Evolutionary conservation across 2,329 filamentous ascomycete species (phyloP), one percentile per base, ranked within the genome.

Genomic region (Trematosphaeria pertusa): DNA sequence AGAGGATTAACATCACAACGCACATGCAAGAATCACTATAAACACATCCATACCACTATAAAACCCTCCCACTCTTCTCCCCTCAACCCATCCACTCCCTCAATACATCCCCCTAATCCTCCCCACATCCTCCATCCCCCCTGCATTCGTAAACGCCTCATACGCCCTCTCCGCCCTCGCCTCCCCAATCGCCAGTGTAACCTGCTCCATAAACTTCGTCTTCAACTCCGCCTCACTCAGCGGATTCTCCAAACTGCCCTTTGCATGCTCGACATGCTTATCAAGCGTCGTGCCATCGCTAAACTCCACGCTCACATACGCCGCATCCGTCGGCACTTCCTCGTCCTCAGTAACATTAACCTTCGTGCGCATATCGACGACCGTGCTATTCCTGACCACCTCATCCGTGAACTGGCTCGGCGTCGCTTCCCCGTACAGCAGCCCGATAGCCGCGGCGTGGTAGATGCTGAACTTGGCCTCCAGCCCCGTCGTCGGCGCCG

Each of bases 401-500:
- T 61, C 53, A 54, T 82, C 76, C 4, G 76, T 75, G 60, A 81
- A 83, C 58, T 82, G 72, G 4, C 70, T 71, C 2, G 80, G 80
- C 0, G 77, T 78, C 9, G 75, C 79, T 57, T 79, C 78, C 1
- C 80, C 79, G 46, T 75, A 77, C 2, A 82, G 54, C 7, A 82
- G 52, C 0, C 76, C 79, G 4, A 81, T 73, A 0, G 78, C 78
- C n/a, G 70, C 75, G 4, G 78, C 79, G 52, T 83, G 79, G 50
- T 78, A 83, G 15, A 82, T 78, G 43, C 78, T 81, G 55, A 83
- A 83, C 36, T 83, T 83, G 3, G 69, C 77, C 58, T 81, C 76
- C 1, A 83, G 64, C 0, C 78, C 79, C 39, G 78, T 76, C 42
- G 71, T 71, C 0, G 80, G 80, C 5, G 63, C 66, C 8, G 68